Evolutionary conservation across 2,329 filamentous ascomycete species (phyloP), one percentile per base, ranked within the genome.

Genomic region (Xylariaceae sp.): DNA sequence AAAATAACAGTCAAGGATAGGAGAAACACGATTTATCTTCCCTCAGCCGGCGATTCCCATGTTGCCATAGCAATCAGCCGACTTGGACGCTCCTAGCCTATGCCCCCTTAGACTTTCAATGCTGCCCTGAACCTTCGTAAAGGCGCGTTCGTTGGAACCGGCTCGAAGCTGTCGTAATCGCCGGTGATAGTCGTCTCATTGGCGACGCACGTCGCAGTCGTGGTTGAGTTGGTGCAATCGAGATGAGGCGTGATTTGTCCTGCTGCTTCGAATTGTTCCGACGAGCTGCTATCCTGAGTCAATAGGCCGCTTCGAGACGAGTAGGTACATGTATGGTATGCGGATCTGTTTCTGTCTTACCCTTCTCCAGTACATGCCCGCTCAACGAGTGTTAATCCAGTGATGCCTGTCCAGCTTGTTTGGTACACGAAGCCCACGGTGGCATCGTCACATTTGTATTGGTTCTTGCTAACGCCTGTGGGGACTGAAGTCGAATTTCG

Each of bases 391-490:
- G 61, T 64, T 32, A 66, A 43, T 10, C 61, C 62, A 18, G 50
- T 54, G 11, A 58, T 49, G 12, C 56, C 56, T n/a, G 56, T 59
- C 22, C 22, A 27, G 22, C 22, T 27, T 14, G 59, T 61, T 48
- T 65, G 60, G 38, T 64, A 66, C 44, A 66, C 62, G 49, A 66
- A 66, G 44, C 54, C 43, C 27, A 66, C 55, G 27, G 52, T 55
- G 31, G 42, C 33, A 42, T 64, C 51, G 36, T 61, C 58, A 44
- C 64, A 66, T 17, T 48, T 53, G 45, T 59, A 66, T 45, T 50
- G 57, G 48, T 63, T 60, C 17, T 56, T 49, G 15, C 54, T 53
- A 11, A 48, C 48, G 30, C 54, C 51, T 12, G 39, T 59, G 22
- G 58, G 38, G 39, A 49, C 59, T 33, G 63, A 65, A 30, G 60